These are phyloP conservation scores for Osmanthus fragrans DNA, from an alignment of 257 asterid genomes.

Conservation along the genomic window DNA sequence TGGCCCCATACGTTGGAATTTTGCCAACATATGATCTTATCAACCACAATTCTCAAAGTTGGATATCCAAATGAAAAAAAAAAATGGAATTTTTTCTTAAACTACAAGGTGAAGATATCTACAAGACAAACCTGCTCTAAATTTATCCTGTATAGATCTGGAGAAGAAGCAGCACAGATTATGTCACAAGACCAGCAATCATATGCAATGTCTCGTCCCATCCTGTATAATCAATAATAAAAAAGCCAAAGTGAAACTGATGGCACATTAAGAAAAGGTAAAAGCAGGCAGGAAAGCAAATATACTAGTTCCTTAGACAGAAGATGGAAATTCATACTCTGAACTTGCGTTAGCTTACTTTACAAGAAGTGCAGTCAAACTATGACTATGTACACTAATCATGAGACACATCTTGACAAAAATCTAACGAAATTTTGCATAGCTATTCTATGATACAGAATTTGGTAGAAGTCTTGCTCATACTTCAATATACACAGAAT, in stretches of 20 bases:
- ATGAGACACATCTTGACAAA: not conserved
- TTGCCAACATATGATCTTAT: too few species aligned
- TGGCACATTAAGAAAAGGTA: not conserved
- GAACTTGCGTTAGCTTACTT: not conserved
- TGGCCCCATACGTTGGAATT: too few species aligned
- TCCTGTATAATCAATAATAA: constrained; percentile 48
- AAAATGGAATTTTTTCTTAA: not conserved
- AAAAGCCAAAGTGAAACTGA: constrained; percentile 7
- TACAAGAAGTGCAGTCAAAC: not conserved
- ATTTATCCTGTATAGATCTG: constrained; percentile 91
- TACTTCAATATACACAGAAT: not conserved
- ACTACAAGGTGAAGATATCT: constrained; percentile 17
- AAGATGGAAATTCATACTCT: not conserved
- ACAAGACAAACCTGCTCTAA: constrained; percentile 71
- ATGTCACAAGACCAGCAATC: constrained; percentile 95
- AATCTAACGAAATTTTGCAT: not conserved
- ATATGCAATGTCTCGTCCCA: constrained; percentile 91
- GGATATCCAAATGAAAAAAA: too few species aligned
- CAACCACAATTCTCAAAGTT: too few species aligned
- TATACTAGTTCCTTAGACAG: not conserved
- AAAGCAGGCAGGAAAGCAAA: constrained; percentile 7
- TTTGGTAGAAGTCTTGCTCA: not conserved
- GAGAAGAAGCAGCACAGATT: constrained; percentile 97
- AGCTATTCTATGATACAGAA: not conserved
- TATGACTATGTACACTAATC: not conserved